These are phyloP conservation scores for Ceratobasidium sp. DNA, from an alignment of 1,284 basidiomycete genomes.

Conservation along the genomic window DNA sequence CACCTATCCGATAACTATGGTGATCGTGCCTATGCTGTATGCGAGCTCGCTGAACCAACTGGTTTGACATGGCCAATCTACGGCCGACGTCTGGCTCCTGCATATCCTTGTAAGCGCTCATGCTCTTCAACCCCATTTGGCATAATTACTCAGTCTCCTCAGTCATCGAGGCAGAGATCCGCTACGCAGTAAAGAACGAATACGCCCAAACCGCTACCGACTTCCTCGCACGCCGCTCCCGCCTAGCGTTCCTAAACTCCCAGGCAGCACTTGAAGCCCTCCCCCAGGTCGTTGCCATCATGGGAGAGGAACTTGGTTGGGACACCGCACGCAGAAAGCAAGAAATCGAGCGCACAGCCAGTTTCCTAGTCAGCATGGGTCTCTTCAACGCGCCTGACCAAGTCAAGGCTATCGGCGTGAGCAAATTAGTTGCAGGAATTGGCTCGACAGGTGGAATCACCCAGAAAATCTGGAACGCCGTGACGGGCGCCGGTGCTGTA, in stretches of 20 bases:
- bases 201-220: conserved; percentile 91
- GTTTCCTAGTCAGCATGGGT: conserved; percentile 79
- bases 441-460: conserved; percentile 47
- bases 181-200: conserved; percentile 87
- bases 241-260: conserved; percentile 91
- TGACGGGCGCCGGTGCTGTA: conserved; percentile 24
- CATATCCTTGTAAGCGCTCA: conserved; percentile 74
- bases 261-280: conserved; percentile 84
- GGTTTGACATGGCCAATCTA: conserved; percentile 84
- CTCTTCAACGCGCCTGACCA: conserved; percentile 54
- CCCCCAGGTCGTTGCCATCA: conserved; percentile 87
- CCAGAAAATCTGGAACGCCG: conserved; percentile 7
- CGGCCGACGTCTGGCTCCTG: conserved; percentile 74
- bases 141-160: not conserved
- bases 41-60: conserved; percentile 78
- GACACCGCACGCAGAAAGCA: conserved; percentile 59
- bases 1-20: conserved; percentile 95
- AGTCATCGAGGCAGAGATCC: conserved; percentile 92
- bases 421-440: conserved; percentile 45
- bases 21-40: conserved; percentile 95
- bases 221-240: conserved; percentile 88
- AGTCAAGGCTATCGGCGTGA: conserved; percentile 10
- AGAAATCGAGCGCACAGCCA: conserved; percentile 67
- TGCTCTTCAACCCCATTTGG: conserved; percentile 17
- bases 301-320: conserved; percentile 88